Percentiles rank a stretch among this genome's conserved stretches.
These are phyloP conservation scores for Talaromyces funiculosus DNA, from an alignment of 2,329 filamentous ascomycete species.

Conservation along the genomic window DNA sequence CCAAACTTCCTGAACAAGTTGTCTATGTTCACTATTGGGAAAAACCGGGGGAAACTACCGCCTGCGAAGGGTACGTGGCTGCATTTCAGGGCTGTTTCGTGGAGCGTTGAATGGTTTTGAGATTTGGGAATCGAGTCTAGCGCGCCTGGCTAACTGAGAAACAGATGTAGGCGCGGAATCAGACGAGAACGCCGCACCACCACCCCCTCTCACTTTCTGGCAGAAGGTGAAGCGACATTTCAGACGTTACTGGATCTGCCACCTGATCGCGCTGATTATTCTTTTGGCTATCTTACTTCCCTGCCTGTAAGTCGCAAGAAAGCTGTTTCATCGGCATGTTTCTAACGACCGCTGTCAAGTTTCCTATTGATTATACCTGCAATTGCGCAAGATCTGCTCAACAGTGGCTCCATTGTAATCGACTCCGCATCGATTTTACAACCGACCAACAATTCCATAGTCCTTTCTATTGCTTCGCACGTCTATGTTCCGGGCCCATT, in stretches of 20 bases:
- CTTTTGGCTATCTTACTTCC: conserved; percentile 37
- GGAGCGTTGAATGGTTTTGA: not conserved
- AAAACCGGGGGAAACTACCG: conserved; percentile 6
- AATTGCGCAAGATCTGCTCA: conserved; percentile 35
- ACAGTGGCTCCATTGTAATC: conserved; percentile 33
- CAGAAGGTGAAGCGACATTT: conserved; percentile 31
- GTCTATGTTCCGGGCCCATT: conserved; percentile 32
- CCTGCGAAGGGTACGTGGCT: conserved; percentile 8
- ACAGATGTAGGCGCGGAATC: conserved; percentile 17
- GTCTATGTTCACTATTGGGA: conserved; percentile 12
- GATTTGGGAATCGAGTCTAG: too few species aligned
- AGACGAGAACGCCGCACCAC: conserved; percentile 16
- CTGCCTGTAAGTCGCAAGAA: conserved; percentile 29
- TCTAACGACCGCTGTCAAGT: conserved; percentile 19
- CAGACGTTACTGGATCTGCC: conserved; percentile 36
- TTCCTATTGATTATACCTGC: conserved; percentile 38
- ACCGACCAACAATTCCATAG: conserved; percentile 28
- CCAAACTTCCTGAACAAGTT: conserved; percentile 14
- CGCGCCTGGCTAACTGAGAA: not conserved
- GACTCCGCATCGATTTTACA: conserved; percentile 31
- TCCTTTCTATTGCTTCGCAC: conserved; percentile 31
- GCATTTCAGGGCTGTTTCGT: not conserved
- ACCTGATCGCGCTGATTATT: conserved; percentile 30
- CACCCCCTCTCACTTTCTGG: conserved; percentile 22
- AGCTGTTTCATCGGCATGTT: not conserved